Conservation (phyloP, 2,329 filamentous ascomycete genomes). For the Cryphonectria parasitica region DNA sequence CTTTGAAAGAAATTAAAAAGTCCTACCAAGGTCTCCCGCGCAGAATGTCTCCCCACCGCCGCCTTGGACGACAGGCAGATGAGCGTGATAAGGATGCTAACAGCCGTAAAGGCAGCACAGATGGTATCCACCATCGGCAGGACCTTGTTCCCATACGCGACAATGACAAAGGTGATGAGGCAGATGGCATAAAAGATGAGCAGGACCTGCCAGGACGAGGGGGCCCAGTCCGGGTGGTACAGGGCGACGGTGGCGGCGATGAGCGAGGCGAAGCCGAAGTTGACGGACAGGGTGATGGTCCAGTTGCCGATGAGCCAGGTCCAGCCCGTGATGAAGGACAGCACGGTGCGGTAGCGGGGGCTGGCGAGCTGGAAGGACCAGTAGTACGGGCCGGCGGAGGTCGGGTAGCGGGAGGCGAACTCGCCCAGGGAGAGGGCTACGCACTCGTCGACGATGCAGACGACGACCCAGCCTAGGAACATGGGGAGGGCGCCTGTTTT, state of each 20-base stretch:
- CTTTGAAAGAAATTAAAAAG: no score
- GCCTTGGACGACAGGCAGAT: constrained; percentile 60
- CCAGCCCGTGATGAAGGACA: constrained; percentile 59
- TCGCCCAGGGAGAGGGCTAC: constrained; percentile 55
- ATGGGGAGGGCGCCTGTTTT: constrained; percentile 54
- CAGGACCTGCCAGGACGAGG: constrained; percentile 61
- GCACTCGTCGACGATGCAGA: constrained; percentile 56
- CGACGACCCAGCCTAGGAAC: constrained; percentile 60
- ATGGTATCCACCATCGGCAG: constrained; percentile 63
- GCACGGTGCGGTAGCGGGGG: constrained; percentile 45
- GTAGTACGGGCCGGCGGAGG: constrained; percentile 57
- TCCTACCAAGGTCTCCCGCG: constrained; percentile 50
- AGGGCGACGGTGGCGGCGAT: constrained; percentile 56
- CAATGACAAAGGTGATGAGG: constrained; percentile 57
- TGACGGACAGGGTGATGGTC: constrained; percentile 57
- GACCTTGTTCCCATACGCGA: constrained; percentile 59
- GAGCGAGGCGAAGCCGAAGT: constrained; percentile 59
- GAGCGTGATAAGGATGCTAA: constrained; percentile 61
- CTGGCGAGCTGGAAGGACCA: constrained; percentile 55
- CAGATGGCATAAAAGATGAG: constrained; percentile 66
- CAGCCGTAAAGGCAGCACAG: constrained; percentile 56
- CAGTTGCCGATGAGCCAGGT: constrained; percentile 56
- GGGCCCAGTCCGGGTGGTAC: constrained; percentile 56
- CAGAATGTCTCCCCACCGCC: constrained; percentile 55
- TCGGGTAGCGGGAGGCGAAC: constrained; percentile 55